A percentile compares a stretch with the other conserved stretches of the same genome.
These are phyloP conservation scores for Phlebiopsis gigantea DNA, from an alignment of 768 basidiomycete genomes.

Conservation along the genomic window DNA sequence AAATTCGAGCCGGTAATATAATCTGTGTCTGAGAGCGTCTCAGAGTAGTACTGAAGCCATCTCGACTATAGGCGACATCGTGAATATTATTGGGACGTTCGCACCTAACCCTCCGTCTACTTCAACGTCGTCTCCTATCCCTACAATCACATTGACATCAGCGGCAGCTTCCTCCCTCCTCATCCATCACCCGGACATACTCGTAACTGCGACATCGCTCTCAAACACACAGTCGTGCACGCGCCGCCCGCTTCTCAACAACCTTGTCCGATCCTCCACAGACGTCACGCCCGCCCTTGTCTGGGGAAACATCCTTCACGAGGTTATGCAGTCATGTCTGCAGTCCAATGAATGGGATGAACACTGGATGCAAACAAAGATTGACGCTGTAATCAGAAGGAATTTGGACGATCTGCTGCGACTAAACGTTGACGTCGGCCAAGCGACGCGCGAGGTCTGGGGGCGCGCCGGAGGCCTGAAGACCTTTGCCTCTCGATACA, in stretches of 20 bases:
- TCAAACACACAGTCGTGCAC: constrained; percentile 79
- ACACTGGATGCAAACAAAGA: constrained; percentile 51
- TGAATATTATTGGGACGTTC: constrained; percentile 68
- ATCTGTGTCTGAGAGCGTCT: not conserved
- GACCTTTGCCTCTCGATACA: constrained; percentile 61
- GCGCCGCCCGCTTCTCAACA: constrained; percentile 79
- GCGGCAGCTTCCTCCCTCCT: constrained; percentile 51
- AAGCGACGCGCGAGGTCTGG: constrained; percentile 61
- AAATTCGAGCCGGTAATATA: constrained; percentile 51
- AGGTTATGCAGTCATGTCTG: constrained; percentile 83
- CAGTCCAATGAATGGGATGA: constrained; percentile 56
- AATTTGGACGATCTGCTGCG: constrained; percentile 60
- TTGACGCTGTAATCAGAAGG: constrained; percentile 49
- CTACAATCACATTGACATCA: constrained; percentile 55
- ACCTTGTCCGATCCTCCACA: constrained; percentile 51
- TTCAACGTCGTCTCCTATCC: constrained; percentile 30
- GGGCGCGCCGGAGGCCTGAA: constrained; percentile 59
- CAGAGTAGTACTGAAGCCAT: not conserved
- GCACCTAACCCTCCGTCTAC: constrained; percentile 25
- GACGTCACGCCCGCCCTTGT: constrained; percentile 65
- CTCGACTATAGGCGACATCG: constrained; percentile 61
- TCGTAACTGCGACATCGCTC: constrained; percentile 86
- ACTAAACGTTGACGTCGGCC: constrained; percentile 50
- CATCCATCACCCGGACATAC: constrained; percentile 88
- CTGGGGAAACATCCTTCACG: constrained; percentile 93